Evolutionary conservation across 2,329 filamentous ascomycete species (phyloP).

Genomic region (Stachybotrys chartarum): DNA sequence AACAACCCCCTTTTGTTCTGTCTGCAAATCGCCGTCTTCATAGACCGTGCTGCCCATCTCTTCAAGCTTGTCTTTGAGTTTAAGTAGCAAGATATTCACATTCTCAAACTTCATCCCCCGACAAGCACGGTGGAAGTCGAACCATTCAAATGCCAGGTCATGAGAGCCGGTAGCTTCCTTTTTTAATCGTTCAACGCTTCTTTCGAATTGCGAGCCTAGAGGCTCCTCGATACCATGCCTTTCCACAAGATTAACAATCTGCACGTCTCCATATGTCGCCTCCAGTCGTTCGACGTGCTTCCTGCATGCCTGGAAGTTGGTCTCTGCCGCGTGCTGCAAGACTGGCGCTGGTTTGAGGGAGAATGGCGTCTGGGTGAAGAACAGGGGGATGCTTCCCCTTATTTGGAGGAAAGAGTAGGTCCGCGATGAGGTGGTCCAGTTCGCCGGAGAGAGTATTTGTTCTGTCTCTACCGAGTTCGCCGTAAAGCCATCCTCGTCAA

Average conservation of each 20-base stretch:
- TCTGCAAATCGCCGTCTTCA: conserved; percentile 31
- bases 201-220: conserved; percentile 72
- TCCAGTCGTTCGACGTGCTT: conserved; percentile 69
- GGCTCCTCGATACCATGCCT: conserved; percentile 76
- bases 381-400: conserved; percentile 86
- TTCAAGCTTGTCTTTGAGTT: conserved; percentile 59
- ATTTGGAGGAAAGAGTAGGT: conserved; percentile 81
- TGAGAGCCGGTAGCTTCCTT: conserved; percentile 42
- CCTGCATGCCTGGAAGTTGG: conserved; percentile 71
- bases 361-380: conserved; percentile 92
- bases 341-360: conserved; percentile 82
- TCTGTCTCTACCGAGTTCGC: conserved; percentile 95
- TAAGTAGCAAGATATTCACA: conserved; percentile 70
- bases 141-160: conserved; percentile 73
- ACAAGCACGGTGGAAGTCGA: conserved; percentile 90
- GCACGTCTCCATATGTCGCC: conserved; percentile 66
- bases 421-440: conserved; percentile 55
- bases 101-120: conserved; percentile 98
- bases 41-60: conserved; percentile 64
- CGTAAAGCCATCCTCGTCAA: conserved; percentile 81
- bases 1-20: conserved; percentile 66
- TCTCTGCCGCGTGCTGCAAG: conserved; percentile 70
- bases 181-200: conserved; percentile 60
- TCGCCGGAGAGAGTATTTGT: conserved; percentile 72
- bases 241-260: conserved; percentile 80